Conservation (phyloP, 768 basidiomycete species). For the Russula olivacea region DNA sequence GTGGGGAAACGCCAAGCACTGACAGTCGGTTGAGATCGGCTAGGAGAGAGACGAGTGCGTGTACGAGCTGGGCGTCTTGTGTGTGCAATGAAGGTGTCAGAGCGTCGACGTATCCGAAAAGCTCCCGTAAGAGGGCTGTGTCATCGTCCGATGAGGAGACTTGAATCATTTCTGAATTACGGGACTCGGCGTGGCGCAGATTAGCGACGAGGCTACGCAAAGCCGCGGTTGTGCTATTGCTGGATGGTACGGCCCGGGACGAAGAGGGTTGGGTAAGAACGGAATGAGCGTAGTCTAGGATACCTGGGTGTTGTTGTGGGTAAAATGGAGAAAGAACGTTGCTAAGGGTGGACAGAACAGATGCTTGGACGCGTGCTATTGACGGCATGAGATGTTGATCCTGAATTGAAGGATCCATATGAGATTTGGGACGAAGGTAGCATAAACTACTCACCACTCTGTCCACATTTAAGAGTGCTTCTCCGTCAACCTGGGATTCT, state of each 20-base stretch:
- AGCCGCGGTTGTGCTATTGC: constrained; percentile 39
- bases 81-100: constrained; percentile 40
- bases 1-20: constrained; percentile 24
- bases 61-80: constrained; percentile 58
- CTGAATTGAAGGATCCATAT: constrained; percentile 18
- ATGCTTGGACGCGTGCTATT: constrained; percentile 65
- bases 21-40: constrained; percentile 62
- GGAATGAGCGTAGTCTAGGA: constrained; percentile 56
- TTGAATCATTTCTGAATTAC: constrained; percentile 44
- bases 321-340: constrained; percentile 49
- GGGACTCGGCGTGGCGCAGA: constrained; percentile 45
- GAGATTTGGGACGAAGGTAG: neutral
- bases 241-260: constrained; percentile 27
- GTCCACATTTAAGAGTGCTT: neutral
- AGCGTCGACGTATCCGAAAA: constrained; percentile 48
- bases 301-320: constrained; percentile 40
- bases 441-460: neutral
- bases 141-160: constrained; percentile 39
- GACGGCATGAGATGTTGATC: constrained; percentile 63
- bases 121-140: constrained; percentile 52
- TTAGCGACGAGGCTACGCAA: constrained; percentile 59
- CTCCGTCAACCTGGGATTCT: neutral
- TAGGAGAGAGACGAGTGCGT: constrained; percentile 62
- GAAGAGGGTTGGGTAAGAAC: constrained; percentile 38
- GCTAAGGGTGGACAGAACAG: constrained; percentile 68